phyloP scores from a whole-genome alignment of 176 grass and related monocot genomes.

The Bothriochloa decipiens region DNA sequence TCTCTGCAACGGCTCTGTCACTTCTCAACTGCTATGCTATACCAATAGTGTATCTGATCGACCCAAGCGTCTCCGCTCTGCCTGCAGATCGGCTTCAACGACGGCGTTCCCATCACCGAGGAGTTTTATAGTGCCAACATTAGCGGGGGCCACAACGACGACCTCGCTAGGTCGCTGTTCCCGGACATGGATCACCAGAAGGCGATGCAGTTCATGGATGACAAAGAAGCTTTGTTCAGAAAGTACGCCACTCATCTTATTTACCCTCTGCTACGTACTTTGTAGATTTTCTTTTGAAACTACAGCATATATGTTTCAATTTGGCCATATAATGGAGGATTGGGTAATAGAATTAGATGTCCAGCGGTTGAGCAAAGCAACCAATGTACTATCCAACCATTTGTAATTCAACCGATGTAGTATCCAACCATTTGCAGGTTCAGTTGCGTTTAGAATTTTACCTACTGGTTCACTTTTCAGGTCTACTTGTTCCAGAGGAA shows the following conservation, averaged over 20 bases:
- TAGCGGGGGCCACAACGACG: conserved; percentile 72
- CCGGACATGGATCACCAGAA: conserved; percentile 64
- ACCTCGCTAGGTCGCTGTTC: conserved; percentile 59
- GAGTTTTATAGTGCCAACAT: conserved; percentile 70
- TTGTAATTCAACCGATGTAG: too few species aligned
- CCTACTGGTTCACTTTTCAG: too few species aligned
- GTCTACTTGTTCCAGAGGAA: too few species aligned
- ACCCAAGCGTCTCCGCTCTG: not conserved
- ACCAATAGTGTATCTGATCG: not conserved
- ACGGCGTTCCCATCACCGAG: conserved; percentile 69
- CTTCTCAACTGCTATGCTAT: not conserved
- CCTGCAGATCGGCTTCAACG: conserved; percentile 58
- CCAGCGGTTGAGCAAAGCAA: not conserved
- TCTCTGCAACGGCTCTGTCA: not conserved
- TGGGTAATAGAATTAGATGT: not conserved
- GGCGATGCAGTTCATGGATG: conserved; percentile 65
- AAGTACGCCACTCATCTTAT: conserved; percentile 44
- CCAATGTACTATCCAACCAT: too few species aligned
- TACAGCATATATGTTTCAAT: not conserved
- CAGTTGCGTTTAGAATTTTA: too few species aligned
- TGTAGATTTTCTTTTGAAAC: too few species aligned
- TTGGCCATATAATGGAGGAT: not conserved
- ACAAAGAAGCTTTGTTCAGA: conserved; percentile 72
- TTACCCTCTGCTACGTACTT: not conserved
- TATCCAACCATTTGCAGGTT: too few species aligned